phyloP scores from a whole-genome alignment of 805 yeast species.

The Teunomyces gatunensis region DNA sequence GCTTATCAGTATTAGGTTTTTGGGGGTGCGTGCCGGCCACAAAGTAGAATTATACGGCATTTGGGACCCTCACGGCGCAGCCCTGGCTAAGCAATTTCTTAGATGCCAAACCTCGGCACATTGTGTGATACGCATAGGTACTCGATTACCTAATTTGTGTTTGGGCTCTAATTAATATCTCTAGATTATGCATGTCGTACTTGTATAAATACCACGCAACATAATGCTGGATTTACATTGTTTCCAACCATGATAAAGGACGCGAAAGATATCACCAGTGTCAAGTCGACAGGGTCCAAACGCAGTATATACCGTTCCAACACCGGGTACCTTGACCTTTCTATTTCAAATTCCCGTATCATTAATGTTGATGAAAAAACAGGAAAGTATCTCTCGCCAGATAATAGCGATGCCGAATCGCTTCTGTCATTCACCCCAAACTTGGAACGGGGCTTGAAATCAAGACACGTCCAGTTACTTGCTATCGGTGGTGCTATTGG shows the following conservation, averaged over 20 bases:
- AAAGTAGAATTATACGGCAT: not conserved
- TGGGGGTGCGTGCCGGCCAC: not conserved
- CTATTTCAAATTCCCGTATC: slow-evolving; percentile 17
- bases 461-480: slow-evolving; percentile 15
- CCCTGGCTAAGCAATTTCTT: not conserved
- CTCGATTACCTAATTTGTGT: not conserved
- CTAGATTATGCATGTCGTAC: slow-evolving; percentile 1
- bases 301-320: slow-evolving; percentile 25
- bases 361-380: slow-evolving; percentile 21
- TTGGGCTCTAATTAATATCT: not conserved
- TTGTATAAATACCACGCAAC: not conserved
- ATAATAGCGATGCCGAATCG: slow-evolving; percentile 14
- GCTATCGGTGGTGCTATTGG: slow-evolving; percentile 21
- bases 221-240: no score
- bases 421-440: slow-evolving; percentile 16
- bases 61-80: not conserved
- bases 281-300: slow-evolving; percentile 17
- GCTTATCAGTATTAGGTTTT: not conserved
- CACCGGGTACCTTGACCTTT: slow-evolving; percentile 22
- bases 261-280: not conserved
- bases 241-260: slow-evolving; percentile 1
- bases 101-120: not conserved
- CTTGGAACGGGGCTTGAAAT: slow-evolving; percentile 13
- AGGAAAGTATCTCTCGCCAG: slow-evolving; percentile 17
- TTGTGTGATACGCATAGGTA: not conserved